Percentiles rank a stretch among this genome's conserved stretches.
phyloP scores from a whole-genome alignment of 441 rosid genomes.

The Francoa sonchifolia region DNA sequence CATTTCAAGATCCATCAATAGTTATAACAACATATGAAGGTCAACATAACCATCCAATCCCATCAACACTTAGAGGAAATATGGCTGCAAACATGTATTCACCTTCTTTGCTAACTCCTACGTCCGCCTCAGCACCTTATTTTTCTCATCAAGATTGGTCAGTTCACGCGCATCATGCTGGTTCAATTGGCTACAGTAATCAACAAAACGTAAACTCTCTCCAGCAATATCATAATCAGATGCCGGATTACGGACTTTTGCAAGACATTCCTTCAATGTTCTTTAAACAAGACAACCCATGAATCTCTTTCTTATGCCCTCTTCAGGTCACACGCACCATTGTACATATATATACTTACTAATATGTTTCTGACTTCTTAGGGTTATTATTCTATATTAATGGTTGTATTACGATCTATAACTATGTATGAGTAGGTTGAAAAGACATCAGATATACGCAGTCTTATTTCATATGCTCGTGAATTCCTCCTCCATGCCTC shows the following conservation, averaged over 20 bases:
- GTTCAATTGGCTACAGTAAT: constrained; percentile 13
- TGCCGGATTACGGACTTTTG: constrained; percentile 60
- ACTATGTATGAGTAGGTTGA: no score
- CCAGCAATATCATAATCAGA: constrained; percentile 24
- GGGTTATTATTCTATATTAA: no score
- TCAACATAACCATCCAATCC: constrained; percentile 54
- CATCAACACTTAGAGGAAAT: constrained; percentile 41
- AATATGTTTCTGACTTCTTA: no score
- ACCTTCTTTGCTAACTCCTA: constrained; percentile 15
- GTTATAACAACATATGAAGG: constrained; percentile 62
- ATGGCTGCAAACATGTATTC: constrained; percentile 18
- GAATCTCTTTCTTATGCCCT: constrained; percentile 13
- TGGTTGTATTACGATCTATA: no score
- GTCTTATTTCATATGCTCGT: no score
- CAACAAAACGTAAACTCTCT: constrained; percentile 17
- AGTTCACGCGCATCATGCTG: constrained; percentile 23
- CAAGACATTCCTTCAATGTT: constrained; percentile 74
- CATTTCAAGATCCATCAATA: constrained; percentile 45
- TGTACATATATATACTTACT: no score
- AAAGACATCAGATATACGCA: no score
- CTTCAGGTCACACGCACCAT: no score
- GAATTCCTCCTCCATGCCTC: no score
- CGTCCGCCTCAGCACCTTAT: constrained; percentile 11
- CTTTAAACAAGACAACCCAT: constrained; percentile 48
- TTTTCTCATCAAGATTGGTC: constrained; percentile 30